Evolutionary conservation across 495 filamentous ascomycete species (phyloP).

Genomic region (Annulohypoxylon maeteangense): DNA sequence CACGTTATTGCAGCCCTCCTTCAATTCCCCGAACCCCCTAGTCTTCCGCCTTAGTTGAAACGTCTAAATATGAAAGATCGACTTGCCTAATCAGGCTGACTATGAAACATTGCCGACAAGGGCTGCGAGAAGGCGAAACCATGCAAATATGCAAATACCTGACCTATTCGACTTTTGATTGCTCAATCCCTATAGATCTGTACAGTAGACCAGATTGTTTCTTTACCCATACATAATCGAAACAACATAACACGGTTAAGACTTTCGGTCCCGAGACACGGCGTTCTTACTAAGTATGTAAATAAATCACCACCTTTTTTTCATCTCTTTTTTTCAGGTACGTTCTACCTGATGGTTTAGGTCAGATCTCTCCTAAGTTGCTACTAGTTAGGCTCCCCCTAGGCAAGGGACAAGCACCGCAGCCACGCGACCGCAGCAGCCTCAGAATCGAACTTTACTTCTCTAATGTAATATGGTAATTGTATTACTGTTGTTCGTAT

Average conservation of each 20-base stretch:
- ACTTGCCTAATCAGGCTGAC: constrained; percentile 49
- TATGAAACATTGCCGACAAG: constrained; percentile 45
- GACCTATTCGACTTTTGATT: constrained; percentile 9
- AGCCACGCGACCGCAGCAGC: constrained; percentile 34
- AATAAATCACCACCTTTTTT: constrained; percentile 16
- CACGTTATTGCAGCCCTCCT: constrained; percentile 47
- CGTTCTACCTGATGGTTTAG: neutral
- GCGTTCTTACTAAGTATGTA: constrained; percentile 27
- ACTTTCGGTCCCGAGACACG: constrained; percentile 41
- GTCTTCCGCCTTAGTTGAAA: constrained; percentile 47
- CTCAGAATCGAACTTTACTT: constrained; percentile 2
- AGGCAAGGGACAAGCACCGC: constrained; percentile 33
- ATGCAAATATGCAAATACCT: constrained; percentile 15
- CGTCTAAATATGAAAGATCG: constrained; percentile 46
- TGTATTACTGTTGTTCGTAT: constrained; percentile 46
- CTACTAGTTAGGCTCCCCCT: neutral
- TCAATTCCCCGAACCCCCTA: constrained; percentile 48
- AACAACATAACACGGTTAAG: constrained; percentile 17
- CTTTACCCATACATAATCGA: constrained; percentile 27
- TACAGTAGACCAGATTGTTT: neutral
- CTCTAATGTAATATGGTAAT: constrained; percentile 3
- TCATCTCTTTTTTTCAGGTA: neutral
- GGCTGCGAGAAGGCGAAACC: constrained; percentile 46
- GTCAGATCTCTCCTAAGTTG: neutral
- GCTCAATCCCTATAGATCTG: neutral